Conservation (phyloP, 805 yeast species). For the Nakazawaea sp. region DNA sequence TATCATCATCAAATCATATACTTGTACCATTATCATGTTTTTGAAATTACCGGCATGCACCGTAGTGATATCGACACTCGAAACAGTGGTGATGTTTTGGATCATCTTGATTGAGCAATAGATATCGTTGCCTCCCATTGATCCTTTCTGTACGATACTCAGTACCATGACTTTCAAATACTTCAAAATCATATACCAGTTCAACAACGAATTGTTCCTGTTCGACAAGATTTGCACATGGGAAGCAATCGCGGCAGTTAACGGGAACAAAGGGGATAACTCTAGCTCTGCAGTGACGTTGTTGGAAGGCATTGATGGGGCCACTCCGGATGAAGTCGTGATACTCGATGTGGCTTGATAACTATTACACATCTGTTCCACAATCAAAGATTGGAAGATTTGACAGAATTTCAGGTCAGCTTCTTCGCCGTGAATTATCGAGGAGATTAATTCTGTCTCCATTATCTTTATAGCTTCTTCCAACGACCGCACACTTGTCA, state of each 20-base stretch:
- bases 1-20: constrained; percentile 1
- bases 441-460: constrained; percentile 4
- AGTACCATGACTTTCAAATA: background rate
- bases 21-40: background rate
- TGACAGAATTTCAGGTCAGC: constrained; percentile 2
- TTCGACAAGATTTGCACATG: constrained; percentile 2
- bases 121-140: background rate
- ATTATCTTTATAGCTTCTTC: background rate
- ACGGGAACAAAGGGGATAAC: background rate
- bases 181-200: constrained; percentile 5
- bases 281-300: background rate
- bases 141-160: constrained; percentile 1
- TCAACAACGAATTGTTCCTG: background rate
- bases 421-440: constrained; percentile 6
- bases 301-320: too few species aligned
- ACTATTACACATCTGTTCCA: constrained; percentile 3
- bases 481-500: background rate
- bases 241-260: background rate
- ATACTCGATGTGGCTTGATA: background rate
- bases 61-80: background rate
- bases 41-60: background rate
- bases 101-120: constrained; percentile 2
- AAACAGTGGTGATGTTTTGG: background rate
- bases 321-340: background rate
- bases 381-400: background rate